Conservation (phyloP, 495 filamentous ascomycete species). For the Lasiosphaeris hirsuta region DNA sequence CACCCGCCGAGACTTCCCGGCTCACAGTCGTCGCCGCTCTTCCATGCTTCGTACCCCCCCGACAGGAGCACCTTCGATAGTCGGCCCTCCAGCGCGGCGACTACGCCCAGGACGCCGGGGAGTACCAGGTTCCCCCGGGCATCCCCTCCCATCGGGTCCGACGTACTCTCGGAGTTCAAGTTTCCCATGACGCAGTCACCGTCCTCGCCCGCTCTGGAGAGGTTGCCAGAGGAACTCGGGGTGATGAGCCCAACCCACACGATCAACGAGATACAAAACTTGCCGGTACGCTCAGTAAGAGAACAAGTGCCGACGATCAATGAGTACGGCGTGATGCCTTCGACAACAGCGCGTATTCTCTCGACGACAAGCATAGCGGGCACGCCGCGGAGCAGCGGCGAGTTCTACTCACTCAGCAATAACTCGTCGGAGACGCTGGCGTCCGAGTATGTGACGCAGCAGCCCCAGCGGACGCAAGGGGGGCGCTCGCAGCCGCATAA, state of each 20-base stretch:
- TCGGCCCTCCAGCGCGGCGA: slow-evolving; percentile 35
- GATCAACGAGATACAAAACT: slow-evolving; percentile 25
- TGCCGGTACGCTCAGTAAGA: slow-evolving; percentile 32
- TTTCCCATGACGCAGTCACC: slow-evolving; percentile 59
- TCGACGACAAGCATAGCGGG: slow-evolving; percentile 65
- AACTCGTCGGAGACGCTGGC: slow-evolving; percentile 89
- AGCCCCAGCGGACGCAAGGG: slow-evolving; percentile 42
- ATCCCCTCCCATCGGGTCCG: slow-evolving; percentile 37
- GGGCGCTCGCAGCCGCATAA: slow-evolving; percentile 51
- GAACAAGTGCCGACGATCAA: slow-evolving; percentile 44
- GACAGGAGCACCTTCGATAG: slow-evolving; percentile 33
- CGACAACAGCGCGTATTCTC: slow-evolving; percentile 56
- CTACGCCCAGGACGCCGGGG: slow-evolving; percentile 40
- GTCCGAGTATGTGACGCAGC: slow-evolving; percentile 80
- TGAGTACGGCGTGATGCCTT: slow-evolving; percentile 56
- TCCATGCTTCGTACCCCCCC: slow-evolving; percentile 47
- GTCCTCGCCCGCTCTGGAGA: slow-evolving; percentile 23
- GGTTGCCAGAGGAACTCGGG: background rate
- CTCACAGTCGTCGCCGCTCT: slow-evolving; percentile 43
- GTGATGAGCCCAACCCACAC: slow-evolving; percentile 37
- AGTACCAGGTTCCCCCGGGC: slow-evolving; percentile 19
- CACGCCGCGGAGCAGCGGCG: slow-evolving; percentile 82
- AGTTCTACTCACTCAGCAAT: slow-evolving; percentile 92
- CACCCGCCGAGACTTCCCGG: slow-evolving; percentile 35
- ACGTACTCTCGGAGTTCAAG: slow-evolving; percentile 60